These are phyloP conservation scores for Platismatia glauca DNA, from an alignment of 495 filamentous ascomycete species.

Conservation along the genomic window DNA sequence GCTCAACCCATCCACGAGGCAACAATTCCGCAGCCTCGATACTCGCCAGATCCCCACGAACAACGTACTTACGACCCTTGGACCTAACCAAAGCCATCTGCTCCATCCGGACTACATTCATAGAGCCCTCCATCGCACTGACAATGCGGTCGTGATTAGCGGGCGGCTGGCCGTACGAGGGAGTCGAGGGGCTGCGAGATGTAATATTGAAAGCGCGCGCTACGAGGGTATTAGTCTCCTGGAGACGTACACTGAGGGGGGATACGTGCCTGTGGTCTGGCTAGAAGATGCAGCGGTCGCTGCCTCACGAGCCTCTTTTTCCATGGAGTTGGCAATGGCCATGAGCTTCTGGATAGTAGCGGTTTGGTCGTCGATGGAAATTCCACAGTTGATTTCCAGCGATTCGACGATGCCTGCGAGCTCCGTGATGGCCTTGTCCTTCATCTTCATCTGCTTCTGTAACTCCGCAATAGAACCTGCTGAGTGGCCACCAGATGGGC, in stretches of 20 bases:
- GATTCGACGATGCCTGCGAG: background rate
- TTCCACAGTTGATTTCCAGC: constrained; percentile 3
- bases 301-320: background rate
- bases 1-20: background rate
- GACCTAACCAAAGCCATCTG: background rate
- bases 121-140: background rate
- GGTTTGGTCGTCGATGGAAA: background rate
- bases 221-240: background rate
- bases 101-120: background rate
- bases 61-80: background rate
- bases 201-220: background rate
- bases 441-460: background rate
- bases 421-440: background rate
- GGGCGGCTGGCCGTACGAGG: background rate
- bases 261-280: background rate
- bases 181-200: background rate
- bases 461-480: background rate
- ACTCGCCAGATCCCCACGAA: background rate
- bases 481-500: background rate
- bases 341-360: background rate
- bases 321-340: background rate
- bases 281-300: background rate
- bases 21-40: background rate
- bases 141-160: background rate
- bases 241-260: background rate